Evolutionary conservation across 1,284 basidiomycete genomes (phyloP).

Genomic region (Leucoagaricus sp.): DNA sequence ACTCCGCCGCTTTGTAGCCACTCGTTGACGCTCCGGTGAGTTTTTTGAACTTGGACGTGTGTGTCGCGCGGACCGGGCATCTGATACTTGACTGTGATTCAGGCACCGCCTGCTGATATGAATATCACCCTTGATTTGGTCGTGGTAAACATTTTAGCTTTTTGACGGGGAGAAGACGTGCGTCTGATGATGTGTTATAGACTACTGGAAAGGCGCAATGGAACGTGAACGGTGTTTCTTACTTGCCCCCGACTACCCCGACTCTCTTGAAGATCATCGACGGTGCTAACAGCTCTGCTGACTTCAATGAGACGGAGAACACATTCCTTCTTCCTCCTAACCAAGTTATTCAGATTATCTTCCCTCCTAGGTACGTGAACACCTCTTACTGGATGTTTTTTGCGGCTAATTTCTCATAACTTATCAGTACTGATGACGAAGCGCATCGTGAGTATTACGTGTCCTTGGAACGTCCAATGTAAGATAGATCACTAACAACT

Average conservation of each 20-base stretch:
- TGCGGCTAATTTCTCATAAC: not conserved
- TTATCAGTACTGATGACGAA: conserved; percentile 17
- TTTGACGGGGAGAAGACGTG: too few species aligned
- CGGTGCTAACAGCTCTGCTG: conserved; percentile 20
- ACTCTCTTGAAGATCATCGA: conserved; percentile 29
- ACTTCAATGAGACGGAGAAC: conserved; percentile 25
- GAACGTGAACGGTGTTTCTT: conserved; percentile 26
- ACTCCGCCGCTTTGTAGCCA: not conserved
- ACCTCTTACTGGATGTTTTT: not conserved
- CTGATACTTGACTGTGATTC: not conserved
- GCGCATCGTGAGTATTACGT: conserved; percentile 3
- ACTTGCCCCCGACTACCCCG: conserved; percentile 26
- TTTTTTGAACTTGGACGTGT: not conserved
- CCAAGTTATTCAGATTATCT: conserved; percentile 24
- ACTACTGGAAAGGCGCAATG: conserved; percentile 17
- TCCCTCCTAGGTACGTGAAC: conserved; percentile 21
- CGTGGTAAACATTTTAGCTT: conserved; percentile 3
- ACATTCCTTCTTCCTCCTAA: conserved; percentile 27
- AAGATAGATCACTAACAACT: too few species aligned
- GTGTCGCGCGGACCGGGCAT: not conserved
- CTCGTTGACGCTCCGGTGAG: not conserved
- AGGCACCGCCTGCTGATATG: conserved; percentile 2
- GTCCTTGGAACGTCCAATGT: not conserved
- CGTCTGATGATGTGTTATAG: conserved; percentile 19
- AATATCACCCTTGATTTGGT: conserved; percentile 4